Evolutionary conservation across 148 eudicot species (phyloP).

Genomic region (Cornus suecica): DNA sequence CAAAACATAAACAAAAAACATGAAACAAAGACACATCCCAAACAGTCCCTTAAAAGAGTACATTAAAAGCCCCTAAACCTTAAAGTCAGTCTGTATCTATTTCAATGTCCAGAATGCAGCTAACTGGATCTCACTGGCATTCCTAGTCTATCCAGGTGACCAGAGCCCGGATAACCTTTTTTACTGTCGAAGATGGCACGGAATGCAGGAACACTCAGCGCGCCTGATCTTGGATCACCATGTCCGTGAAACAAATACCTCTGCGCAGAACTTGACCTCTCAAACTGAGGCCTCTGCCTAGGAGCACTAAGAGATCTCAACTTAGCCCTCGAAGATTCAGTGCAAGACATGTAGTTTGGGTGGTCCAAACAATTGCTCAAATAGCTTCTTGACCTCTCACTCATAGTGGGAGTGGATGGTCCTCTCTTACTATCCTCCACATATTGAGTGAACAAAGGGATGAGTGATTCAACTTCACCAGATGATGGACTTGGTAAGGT

Average conservation of each 20-base stretch:
- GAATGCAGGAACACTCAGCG: constrained; percentile 37
- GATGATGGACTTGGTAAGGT: constrained; percentile 48
- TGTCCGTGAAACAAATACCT: constrained; percentile 58
- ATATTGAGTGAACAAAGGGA: constrained; percentile 33
- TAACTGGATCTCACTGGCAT: constrained; percentile 51
- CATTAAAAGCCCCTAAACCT: background rate
- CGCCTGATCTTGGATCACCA: constrained; percentile 37
- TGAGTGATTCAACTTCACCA: constrained; percentile 50
- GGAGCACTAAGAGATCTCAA: constrained; percentile 81
- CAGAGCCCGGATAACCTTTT: constrained; percentile 77
- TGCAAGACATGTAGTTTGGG: constrained; percentile 84
- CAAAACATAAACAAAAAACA: no score
- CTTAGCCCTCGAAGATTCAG: constrained; percentile 80
- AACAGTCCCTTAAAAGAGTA: no score
- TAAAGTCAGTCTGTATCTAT: constrained; percentile 3
- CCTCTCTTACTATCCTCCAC: constrained; percentile 33
- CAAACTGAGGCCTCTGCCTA: constrained; percentile 59
- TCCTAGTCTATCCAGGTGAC: constrained; percentile 67
- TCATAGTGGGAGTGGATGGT: constrained; percentile 54
- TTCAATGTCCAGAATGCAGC: constrained; percentile 26
- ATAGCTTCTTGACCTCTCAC: constrained; percentile 70
- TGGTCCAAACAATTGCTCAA: constrained; percentile 65
- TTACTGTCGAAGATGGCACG: constrained; percentile 53
- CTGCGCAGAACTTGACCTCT: constrained; percentile 47
- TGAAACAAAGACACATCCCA: no score